Percentiles rank a stretch among this genome's conserved stretches.
These are phyloP conservation scores for Trametes hirsuta DNA, from an alignment of 1,284 basidiomycete species.

Conservation along the genomic window DNA sequence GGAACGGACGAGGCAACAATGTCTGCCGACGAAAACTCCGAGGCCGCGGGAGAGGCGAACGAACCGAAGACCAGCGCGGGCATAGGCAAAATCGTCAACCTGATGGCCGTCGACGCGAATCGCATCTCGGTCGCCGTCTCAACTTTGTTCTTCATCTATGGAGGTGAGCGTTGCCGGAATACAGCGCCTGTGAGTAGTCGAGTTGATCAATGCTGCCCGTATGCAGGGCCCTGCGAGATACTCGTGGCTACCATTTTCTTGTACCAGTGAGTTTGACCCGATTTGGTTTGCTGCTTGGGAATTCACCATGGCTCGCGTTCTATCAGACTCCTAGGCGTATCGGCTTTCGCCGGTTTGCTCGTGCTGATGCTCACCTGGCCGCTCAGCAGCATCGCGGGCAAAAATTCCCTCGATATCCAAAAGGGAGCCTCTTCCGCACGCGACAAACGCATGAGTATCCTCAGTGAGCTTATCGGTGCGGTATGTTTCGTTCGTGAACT, in stretches of 20 bases:
- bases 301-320: neutral
- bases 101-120: conserved; percentile 76
- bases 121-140: conserved; percentile 55
- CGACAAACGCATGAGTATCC: conserved; percentile 83
- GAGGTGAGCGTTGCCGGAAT: conserved; percentile 41
- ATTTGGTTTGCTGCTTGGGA: neutral
- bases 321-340: conserved; percentile 75
- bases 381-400: conserved; percentile 67
- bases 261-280: conserved; percentile 63
- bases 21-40: conserved; percentile 32
- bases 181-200: neutral
- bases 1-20: conserved; percentile 46
- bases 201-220: neutral
- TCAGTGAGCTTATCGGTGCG: conserved; percentile 85
- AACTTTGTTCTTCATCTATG: conserved; percentile 65
- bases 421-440: conserved; percentile 74
- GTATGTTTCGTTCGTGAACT: conserved; percentile 37
- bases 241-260: conserved; percentile 76
- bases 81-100: conserved; percentile 77
- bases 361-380: conserved; percentile 78
- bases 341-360: conserved; percentile 84
- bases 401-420: conserved; percentile 68
- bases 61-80: conserved; percentile 73
- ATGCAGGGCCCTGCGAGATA: conserved; percentile 76
- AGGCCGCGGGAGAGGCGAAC: conserved; percentile 46